Conservation (phyloP, 495 filamentous ascomycete species). For the Penicillium crystallinum region DNA sequence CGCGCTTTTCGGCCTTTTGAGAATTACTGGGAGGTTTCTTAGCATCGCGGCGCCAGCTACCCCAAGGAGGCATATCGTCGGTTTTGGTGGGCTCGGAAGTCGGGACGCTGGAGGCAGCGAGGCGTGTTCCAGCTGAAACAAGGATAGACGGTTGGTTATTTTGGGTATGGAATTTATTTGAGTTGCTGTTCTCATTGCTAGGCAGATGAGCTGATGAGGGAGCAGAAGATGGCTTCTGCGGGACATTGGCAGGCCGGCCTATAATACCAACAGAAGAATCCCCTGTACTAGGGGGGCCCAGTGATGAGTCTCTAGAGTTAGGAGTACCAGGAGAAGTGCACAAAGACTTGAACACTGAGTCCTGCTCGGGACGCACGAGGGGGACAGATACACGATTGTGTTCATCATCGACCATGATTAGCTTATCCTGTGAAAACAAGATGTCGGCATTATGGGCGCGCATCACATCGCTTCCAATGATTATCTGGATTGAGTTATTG, state of each 20-base stretch:
- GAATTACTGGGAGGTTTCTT: constrained; percentile 33
- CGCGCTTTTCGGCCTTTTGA: constrained; percentile 45
- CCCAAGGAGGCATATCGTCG: constrained; percentile 53
- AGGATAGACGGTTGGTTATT: not conserved
- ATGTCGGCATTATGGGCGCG: constrained; percentile 86
- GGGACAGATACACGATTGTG: constrained; percentile 86
- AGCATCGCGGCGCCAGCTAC: constrained; percentile 62
- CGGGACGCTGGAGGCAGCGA: constrained; percentile 24
- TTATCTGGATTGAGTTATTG: constrained; percentile 62
- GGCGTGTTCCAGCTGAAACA: not conserved
- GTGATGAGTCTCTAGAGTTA: constrained; percentile 1
- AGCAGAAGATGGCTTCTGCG: constrained; percentile 16
- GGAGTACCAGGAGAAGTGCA: constrained; percentile 48
- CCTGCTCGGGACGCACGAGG: constrained; percentile 88
- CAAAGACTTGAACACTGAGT: constrained; percentile 70
- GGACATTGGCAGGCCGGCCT: constrained; percentile 14
- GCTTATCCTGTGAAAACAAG: constrained; percentile 81
- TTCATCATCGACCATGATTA: constrained; percentile 82
- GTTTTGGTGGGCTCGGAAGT: constrained; percentile 36
- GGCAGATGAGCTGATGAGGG: constrained; percentile 24
- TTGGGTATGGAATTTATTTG: constrained; percentile 29
- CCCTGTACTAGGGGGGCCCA: constrained; percentile 14
- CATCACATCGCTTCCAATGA: constrained; percentile 83
- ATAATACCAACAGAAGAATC: constrained; percentile 26
- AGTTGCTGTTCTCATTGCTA: constrained; percentile 32